Base-by-base conservation (phyloP, 179 eudicot genomes). In the Patellifolia procumbens region DNA sequence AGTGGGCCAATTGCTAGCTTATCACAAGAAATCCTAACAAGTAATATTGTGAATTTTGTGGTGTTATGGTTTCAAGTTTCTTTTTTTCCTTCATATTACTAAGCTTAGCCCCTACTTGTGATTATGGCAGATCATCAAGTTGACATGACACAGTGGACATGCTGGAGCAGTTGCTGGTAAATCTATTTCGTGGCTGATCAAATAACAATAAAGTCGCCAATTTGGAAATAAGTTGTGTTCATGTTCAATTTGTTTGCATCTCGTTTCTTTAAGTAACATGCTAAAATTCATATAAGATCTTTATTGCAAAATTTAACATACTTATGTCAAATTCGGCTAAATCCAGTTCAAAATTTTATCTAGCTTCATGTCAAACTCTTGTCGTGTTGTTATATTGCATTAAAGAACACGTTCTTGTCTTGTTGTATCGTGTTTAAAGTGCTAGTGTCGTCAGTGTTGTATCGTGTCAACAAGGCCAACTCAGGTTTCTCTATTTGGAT, bases 121-220 rank as follows among this genome's bases (percentile, higher is more conserved):
- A 16, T 82, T 52, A 58, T 82, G 65, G 45, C 88, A 91, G 93
- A 91, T 88, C 87, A 81, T 7, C 81, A 75, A 19, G 66, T 64
- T 28, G 73, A 76, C n/a, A 78, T 79, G 60, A 81, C 91, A 86
- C 74, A 72, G 70, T 11, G 79, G 80, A 52, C 80, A 77, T 32
- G 65, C 73, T 10, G 88, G 87, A 78, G 89, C 90, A 43, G 83
- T 92, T 45, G 96, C 91, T 81, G 97, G 97, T 89, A 78, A 83
- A 5, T 68, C 11, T 26, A n/a, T 63, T 19, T 13, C 10, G 32
- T 32, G 15, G 3, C 24, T 22, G 31, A 5, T 56, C 42, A 37
- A 6, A 37, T 24, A 0, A 56, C 13, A 56, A 1, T 61, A 29
- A n/a, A 16, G n/a, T 28, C 2, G 20, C 7, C 42, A 61, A 61